These are phyloP conservation scores for Penicillium cataractarum DNA, from an alignment of 495 filamentous ascomycete genomes.

Conservation along the genomic window DNA sequence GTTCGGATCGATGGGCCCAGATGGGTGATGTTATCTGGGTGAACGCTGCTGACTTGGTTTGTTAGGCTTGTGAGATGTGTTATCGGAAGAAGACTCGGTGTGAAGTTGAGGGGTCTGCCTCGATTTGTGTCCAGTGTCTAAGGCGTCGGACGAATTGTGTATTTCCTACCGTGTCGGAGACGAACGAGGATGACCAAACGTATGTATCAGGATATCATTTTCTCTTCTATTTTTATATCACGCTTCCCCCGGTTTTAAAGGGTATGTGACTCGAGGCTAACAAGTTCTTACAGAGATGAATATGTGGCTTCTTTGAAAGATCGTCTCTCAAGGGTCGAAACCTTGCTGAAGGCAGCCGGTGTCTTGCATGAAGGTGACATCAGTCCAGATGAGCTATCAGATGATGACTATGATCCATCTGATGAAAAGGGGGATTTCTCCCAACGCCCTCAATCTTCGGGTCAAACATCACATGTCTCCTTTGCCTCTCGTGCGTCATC, in stretches of 20 bases:
- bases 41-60: conserved; percentile 14
- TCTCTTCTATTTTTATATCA: neutral
- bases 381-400: conserved; percentile 65
- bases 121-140: conserved; percentile 79
- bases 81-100: conserved; percentile 98
- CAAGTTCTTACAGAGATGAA: conserved; percentile 62
- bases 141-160: conserved; percentile 94
- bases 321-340: conserved; percentile 83
- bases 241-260: neutral
- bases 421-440: conserved; percentile 71
- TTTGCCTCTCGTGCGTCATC: conserved; percentile 20
- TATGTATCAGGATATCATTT: neutral
- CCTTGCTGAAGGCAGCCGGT: conserved; percentile 80
- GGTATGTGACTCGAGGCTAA: conserved; percentile 7
- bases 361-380: conserved; percentile 76
- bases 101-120: conserved; percentile 78
- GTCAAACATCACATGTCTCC: conserved; percentile 13
- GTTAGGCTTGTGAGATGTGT: conserved; percentile 92
- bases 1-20: conserved; percentile 1
- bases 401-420: conserved; percentile 37
- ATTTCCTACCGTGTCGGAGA: conserved; percentile 63
- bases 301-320: conserved; percentile 94
- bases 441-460: conserved; percentile 6
- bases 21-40: neutral
- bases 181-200: neutral